phyloP scores from a whole-genome alignment of 139 green algal species.

The Micractinium sp. region DNA sequence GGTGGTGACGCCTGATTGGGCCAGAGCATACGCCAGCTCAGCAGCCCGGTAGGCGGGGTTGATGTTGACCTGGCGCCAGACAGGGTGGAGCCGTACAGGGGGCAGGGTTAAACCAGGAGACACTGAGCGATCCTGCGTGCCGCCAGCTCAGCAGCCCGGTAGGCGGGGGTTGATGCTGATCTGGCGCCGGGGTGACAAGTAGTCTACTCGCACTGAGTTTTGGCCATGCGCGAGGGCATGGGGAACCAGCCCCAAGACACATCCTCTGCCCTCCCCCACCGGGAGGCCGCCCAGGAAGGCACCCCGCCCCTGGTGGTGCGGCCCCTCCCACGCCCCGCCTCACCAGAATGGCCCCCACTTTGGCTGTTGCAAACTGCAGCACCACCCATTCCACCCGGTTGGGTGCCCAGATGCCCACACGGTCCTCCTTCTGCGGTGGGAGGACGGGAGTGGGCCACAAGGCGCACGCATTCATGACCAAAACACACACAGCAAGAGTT shows the following conservation, averaged over 20 bases:
- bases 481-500: too few species aligned
- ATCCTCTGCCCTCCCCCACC: too few species aligned
- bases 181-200: neutral
- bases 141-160: neutral
- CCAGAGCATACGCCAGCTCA: conserved; percentile 33
- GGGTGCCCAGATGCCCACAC: conserved; percentile 43
- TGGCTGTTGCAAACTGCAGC: conserved; percentile 34
- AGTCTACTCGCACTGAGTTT: too few species aligned
- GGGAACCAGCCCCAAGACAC: too few species aligned
- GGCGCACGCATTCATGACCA: too few species aligned
- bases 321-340: too few species aligned
- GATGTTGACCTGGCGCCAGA: conserved; percentile 26
- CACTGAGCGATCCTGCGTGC: too few species aligned
- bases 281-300: too few species aligned
- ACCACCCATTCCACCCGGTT: conserved; percentile 42
- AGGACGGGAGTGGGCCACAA: neutral
- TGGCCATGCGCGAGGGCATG: too few species aligned
- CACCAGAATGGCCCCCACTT: conserved; percentile 37
- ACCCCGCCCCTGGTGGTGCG: too few species aligned
- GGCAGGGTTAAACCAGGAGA: too few species aligned
- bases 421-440: conserved; percentile 26
- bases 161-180: too few species aligned
- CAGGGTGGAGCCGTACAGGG: neutral
- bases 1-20: neutral
- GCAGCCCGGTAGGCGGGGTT: conserved; percentile 33